Percentiles rank a stretch among this genome's conserved stretches.
Conservation (phyloP, 2,329 filamentous ascomycete species). For the Penicillium sp. region DNA sequence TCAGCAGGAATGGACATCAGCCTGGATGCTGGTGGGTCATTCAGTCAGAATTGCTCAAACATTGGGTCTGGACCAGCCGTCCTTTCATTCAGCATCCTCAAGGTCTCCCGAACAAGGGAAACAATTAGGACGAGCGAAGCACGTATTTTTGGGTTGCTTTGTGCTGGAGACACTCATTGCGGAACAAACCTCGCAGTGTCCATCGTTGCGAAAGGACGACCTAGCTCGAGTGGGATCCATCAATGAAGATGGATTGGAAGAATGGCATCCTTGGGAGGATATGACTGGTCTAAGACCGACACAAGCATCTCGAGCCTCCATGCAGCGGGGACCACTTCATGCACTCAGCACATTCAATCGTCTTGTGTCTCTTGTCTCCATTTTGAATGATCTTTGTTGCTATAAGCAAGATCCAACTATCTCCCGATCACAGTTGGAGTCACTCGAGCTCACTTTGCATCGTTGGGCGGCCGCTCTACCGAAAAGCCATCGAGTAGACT, state of each 20-base stretch:
- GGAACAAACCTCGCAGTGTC: conserved; percentile 45
- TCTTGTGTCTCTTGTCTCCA: conserved; percentile 43
- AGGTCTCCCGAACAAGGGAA: conserved; percentile 36
- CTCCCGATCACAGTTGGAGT: conserved; percentile 29
- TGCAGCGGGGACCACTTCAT: conserved; percentile 43
- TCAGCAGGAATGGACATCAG: conserved; percentile 55
- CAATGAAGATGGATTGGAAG: conserved; percentile 68
- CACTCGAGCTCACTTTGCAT: conserved; percentile 32
- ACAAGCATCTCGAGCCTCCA: conserved; percentile 27
- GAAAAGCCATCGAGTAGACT: conserved; percentile 30
- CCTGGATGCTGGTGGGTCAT: conserved; percentile 66
- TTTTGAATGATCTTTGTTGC: conserved; percentile 35
- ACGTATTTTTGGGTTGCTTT: conserved; percentile 54
- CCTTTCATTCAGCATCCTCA: conserved; percentile 46
- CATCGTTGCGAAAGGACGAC: conserved; percentile 53
- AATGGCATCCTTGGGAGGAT: conserved; percentile 72
- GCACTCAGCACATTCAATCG: conserved; percentile 57
- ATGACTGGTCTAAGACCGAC: conserved; percentile 35
- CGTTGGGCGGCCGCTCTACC: conserved; percentile 34
- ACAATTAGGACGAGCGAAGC: conserved; percentile 40
- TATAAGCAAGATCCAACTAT: conserved; percentile 23
- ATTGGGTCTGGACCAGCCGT: conserved; percentile 39
- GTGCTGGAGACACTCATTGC: conserved; percentile 56
- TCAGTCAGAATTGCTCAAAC: conserved; percentile 56
- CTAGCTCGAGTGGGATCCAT: conserved; percentile 52